Base-by-base conservation (phyloP, 2,329 filamentous ascomycete species). In the Verticillium nubilum region DNA sequence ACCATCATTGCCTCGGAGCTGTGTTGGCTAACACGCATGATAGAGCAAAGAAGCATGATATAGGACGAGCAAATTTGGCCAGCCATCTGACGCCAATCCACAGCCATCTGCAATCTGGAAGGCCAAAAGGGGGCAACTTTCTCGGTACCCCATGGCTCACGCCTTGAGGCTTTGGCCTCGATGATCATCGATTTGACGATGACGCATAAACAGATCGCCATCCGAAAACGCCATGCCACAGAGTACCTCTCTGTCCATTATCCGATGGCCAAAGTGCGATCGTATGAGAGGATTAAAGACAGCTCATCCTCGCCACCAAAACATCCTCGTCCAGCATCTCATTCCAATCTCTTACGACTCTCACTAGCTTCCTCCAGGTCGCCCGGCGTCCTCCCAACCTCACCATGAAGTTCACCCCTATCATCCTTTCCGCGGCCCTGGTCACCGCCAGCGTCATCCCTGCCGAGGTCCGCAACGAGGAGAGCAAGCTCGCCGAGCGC, bases 321-420 rank as follows among this genome's bases (percentile, higher is more conserved):
- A 7, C 42, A 23, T 25, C 2, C 12, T 7, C 5, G 12, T 19
- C 10, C 10, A 50, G 1, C 42, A 50, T 23, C 42, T 23, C 42
- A 25, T 50, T 53, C 47, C 25, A 52, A 1, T 29, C 52, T 50
- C 42, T n/a, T 50, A n/a, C 9, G 42, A 50, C 52, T 25, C n/a
- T 28, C 19, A 15, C 33, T 27, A 42, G 35, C 33, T 47, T 17
- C 28, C 42, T 19, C 47, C 4, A 47, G 27, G 19, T 17, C 33
- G 42, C 52, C 35, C 13, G 6, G 10, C 27, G 26, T 26, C 29
- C n/a, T 5, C 25, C 25, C 17, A n/a, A 28, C n/a, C 27, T 53
- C 50, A 23, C 2, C 10, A 62, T 62, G 61, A 62, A 52, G 29
- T 61, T 57, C 29, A 25, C 23, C 27, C 27, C 35, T 29, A 13